A percentile compares a stretch with the other conserved stretches of the same genome.
Evolutionary conservation across 176 grass and related monocot species (phyloP).

Genomic region (Saccharum officinarum): DNA sequence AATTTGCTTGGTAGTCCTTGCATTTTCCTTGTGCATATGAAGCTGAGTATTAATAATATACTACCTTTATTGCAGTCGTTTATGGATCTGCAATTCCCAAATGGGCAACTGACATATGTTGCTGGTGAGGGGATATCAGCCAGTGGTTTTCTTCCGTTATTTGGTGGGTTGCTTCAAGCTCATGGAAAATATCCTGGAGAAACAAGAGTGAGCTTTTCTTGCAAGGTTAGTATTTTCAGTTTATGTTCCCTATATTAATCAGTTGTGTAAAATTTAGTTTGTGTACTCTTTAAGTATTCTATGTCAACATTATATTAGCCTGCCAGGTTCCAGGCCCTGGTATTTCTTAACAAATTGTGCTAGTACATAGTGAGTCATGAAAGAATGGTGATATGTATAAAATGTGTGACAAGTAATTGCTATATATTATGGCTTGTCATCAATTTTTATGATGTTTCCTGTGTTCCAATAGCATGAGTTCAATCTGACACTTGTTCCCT

Average conservation of each 20-base stretch:
- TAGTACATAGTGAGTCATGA: not conserved
- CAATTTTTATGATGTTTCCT: not conserved
- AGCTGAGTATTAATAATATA: not conserved
- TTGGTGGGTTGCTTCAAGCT: constrained; percentile 89
- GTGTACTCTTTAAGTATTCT: not conserved
- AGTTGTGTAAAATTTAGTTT: not conserved
- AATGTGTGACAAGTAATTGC: not conserved
- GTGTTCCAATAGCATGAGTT: not conserved
- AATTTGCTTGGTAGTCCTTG: not conserved
- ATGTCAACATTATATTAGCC: not conserved
- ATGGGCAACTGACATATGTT: constrained; percentile 90
- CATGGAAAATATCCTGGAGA: constrained; percentile 88
- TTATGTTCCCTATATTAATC: constrained; percentile 14
- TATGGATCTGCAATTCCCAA: constrained; percentile 97
- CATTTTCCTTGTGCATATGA: not conserved
- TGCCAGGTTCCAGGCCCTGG: not conserved
- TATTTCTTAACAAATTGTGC: not conserved
- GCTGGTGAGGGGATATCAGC: constrained; percentile 87
- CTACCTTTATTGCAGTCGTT: constrained; percentile 64
- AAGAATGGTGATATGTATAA: not conserved
- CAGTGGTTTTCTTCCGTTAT: constrained; percentile 78
- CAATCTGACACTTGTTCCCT: not conserved
- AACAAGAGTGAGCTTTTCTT: constrained; percentile 88
- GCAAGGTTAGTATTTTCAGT: constrained; percentile 57
- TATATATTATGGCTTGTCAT: not conserved